These are phyloP conservation scores for Fusarium pseudonygamai DNA, from an alignment of 2,329 filamentous ascomycete genomes.

Conservation along the genomic window DNA sequence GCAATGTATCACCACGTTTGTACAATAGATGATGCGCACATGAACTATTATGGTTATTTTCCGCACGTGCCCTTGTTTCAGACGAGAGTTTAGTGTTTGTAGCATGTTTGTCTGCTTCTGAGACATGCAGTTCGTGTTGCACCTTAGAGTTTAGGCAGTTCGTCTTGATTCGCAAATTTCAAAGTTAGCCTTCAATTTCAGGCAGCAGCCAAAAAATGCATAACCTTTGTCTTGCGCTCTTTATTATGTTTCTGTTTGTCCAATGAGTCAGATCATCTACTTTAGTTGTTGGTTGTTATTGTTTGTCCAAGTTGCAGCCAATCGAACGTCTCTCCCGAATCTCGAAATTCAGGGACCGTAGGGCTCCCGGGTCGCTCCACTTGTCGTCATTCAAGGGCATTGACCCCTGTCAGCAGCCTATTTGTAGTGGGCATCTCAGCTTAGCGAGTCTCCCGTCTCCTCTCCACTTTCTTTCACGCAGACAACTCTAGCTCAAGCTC, in stretches of 20 bases:
- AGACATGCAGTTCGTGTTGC: neutral
- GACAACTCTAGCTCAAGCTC: conserved; percentile 3
- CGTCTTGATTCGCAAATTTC: neutral
- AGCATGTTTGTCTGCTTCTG: neutral
- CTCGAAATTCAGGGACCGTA: conserved; percentile 8
- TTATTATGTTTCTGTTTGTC: neutral
- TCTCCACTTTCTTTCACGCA: conserved; percentile 15
- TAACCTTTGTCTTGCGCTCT: neutral
- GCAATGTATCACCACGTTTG: conserved; percentile 28
- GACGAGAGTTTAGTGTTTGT: neutral
- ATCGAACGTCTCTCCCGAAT: neutral
- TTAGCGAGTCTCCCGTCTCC: neutral
- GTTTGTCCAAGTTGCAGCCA: neutral
- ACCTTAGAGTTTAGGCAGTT: neutral
- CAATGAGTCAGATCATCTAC: neutral
- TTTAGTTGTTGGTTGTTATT: neutral
- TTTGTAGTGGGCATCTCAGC: conserved; percentile 14
- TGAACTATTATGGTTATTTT: neutral
- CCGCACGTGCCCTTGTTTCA: conserved; percentile 9
- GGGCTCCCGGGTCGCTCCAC: conserved; percentile 17
- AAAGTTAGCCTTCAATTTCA: neutral
- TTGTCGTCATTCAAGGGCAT: conserved; percentile 17
- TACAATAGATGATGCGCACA: conserved; percentile 1
- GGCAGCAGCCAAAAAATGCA: neutral
- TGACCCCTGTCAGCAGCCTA: conserved; percentile 13